phyloP scores from a whole-genome alignment of 1,284 basidiomycete species.

The Naganishia albida region DNA sequence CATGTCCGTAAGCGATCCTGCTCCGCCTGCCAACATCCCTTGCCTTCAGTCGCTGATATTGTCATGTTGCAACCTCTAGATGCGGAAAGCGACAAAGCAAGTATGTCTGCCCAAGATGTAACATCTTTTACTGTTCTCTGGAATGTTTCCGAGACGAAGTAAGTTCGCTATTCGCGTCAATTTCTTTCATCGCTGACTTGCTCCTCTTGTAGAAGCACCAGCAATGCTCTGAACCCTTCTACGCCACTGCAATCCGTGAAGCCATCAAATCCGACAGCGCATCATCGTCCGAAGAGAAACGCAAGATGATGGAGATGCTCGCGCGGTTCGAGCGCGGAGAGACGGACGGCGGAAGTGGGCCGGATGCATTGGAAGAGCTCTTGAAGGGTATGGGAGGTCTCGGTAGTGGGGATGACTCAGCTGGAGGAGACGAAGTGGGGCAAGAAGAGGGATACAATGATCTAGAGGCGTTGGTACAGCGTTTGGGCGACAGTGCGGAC shows the following conservation, averaged over 20 bases:
- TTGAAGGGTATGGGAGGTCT: slow-evolving; percentile 32
- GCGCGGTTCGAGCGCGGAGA: slow-evolving; percentile 46
- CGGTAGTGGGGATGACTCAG: slow-evolving; percentile 35
- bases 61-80: slow-evolving; percentile 23
- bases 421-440: slow-evolving; percentile 38
- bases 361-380: slow-evolving; percentile 37
- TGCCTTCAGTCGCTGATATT: neutral
- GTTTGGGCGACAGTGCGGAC: slow-evolving; percentile 44
- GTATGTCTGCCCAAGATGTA: slow-evolving; percentile 54
- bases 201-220: slow-evolving; percentile 41
- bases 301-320: slow-evolving; percentile 51
- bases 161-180: slow-evolving; percentile 18
- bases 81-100: slow-evolving; percentile 47
- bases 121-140: slow-evolving; percentile 52
- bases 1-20: slow-evolving; percentile 33
- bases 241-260: slow-evolving; percentile 45
- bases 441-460: slow-evolving; percentile 41
- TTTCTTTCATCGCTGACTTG: neutral
- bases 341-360: slow-evolving; percentile 31
- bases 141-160: slow-evolving; percentile 50
- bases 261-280: slow-evolving; percentile 44
- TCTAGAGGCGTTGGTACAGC: slow-evolving; percentile 31
- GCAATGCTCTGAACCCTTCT: slow-evolving; percentile 55
- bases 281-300: slow-evolving; percentile 46
- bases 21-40: neutral